A percentile compares a stretch with the other conserved stretches of the same genome.
Evolutionary conservation across 2,329 filamentous ascomycete genomes (phyloP).

Genomic region (Epichloe elymi): DNA sequence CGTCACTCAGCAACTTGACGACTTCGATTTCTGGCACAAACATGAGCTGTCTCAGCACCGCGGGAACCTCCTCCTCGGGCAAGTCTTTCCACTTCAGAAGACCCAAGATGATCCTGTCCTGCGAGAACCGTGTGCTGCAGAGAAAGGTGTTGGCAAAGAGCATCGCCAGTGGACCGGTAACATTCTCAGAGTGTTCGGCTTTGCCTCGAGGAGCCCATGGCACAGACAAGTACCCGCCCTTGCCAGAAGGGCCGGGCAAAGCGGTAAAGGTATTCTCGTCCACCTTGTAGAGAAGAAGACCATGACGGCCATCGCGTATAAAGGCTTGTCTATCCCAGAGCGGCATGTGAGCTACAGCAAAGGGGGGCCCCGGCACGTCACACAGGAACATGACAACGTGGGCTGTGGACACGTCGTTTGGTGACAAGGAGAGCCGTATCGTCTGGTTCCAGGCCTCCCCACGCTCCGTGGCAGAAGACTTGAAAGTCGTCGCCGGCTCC

Average conservation of each 20-base stretch:
- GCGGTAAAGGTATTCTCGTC: conserved; percentile 75
- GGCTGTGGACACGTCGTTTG: conserved; percentile 65
- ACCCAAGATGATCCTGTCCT: conserved; percentile 75
- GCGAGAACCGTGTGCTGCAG: conserved; percentile 89
- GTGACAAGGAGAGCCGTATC: conserved; percentile 64
- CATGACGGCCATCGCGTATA: conserved; percentile 70
- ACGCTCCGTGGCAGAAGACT: conserved; percentile 66
- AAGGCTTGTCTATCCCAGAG: conserved; percentile 90
- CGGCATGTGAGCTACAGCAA: conserved; percentile 85
- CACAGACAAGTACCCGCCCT: conserved; percentile 74
- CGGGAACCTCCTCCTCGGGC: conserved; percentile 55
- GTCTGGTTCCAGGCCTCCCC: conserved; percentile 83
- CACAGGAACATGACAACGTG: conserved; percentile 86
- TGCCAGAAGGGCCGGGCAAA: conserved; percentile 49
- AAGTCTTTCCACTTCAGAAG: conserved; percentile 78
- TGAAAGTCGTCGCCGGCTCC: conserved; percentile 69
- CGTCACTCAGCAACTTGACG: conserved; percentile 80
- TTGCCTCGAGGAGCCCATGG: conserved; percentile 63
- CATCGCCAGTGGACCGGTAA: conserved; percentile 69
- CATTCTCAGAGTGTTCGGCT: conserved; percentile 56
- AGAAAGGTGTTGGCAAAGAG: conserved; percentile 72
- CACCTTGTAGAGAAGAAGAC: conserved; percentile 73
- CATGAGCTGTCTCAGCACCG: conserved; percentile 66
- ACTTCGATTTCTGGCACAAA: conserved; percentile 97
- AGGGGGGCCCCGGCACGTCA: conserved; percentile 70